Evolutionary conservation across 768 basidiomycete genomes (phyloP), one percentile per base, ranked within the genome.

Genomic region (Coprinellus aureogranulatus): DNA sequence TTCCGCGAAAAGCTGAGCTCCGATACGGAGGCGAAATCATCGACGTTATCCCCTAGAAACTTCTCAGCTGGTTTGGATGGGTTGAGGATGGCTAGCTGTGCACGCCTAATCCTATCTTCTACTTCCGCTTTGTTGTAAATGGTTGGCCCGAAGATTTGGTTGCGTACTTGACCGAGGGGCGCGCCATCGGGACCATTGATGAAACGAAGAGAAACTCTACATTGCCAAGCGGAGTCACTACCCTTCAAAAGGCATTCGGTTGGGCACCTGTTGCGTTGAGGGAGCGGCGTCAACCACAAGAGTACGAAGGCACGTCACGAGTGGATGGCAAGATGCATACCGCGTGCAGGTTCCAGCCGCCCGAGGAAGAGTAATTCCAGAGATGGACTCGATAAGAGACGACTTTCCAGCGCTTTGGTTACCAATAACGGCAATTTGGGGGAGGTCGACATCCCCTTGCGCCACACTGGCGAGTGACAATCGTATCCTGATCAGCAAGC

Each of bases 341-440:
- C 89, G 77, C 1, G 89, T 92, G 59, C 89, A 90, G 0, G 89
- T 90, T 0, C 89, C 89, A n/a, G 82, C 75, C 0, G 85, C 86
- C 10, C 88, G 79, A 23, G 88, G 88, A 0, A 90, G 72, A 0
- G 81, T 86, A 18, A 90, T 82, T 0, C 88, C 87, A 0, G 87
- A 88, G 45, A 91, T 89, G 0, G 86, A 81, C 62, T 91, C 89
- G 11, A 91, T 90, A 3, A 90, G 75, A 0, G 89, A 90, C 0
- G 87, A 89, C 63, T 90, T 90, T 0, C 89, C 89, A 0, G 86
- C 87, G 44, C 84, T 87, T 61, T 91, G 89, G 1, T 77, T 80
- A 0, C 89, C 89, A 18, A 89, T 80, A 42, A 90, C 89, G 0
- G 83, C 85, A 30, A 91, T 89, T 60, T 84, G 81, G 0, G 90